Conservation (phyloP, 768 basidiomycete species). For the Lactarius tabidus region DNA sequence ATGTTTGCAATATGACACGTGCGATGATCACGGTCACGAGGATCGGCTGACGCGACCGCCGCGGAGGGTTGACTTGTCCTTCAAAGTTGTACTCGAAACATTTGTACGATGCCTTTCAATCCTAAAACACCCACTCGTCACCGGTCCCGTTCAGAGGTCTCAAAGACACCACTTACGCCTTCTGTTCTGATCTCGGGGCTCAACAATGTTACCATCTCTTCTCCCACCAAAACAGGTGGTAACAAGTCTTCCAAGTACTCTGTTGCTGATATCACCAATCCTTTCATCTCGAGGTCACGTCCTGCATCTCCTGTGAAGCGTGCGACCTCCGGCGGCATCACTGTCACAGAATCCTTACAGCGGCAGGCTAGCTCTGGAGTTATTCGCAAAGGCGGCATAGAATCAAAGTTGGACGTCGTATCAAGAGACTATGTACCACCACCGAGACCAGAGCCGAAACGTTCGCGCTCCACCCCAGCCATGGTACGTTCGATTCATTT, state of each 20-base stretch:
- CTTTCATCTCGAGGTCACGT: slow-evolving; percentile 55
- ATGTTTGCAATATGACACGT: slow-evolving; percentile 10
- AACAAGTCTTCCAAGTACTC: slow-evolving; percentile 29
- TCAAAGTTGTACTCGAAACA: not conserved
- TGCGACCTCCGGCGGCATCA: slow-evolving; percentile 43
- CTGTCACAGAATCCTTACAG: slow-evolving; percentile 50
- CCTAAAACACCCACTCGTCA: slow-evolving; percentile 48
- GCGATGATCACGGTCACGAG: not conserved
- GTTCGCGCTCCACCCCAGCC: slow-evolving; percentile 71
- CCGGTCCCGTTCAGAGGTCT: slow-evolving; percentile 44
- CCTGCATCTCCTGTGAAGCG: slow-evolving; percentile 66
- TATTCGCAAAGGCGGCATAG: slow-evolving; percentile 72
- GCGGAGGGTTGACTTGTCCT: not conserved
- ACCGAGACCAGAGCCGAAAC: slow-evolving; percentile 54
- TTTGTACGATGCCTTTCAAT: slow-evolving; percentile 28
- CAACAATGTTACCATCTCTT: slow-evolving; percentile 35
- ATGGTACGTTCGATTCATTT: slow-evolving; percentile 30
- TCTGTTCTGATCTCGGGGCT: slow-evolving; percentile 40
- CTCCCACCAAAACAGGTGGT: slow-evolving; percentile 32
- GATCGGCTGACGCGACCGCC: too few species aligned
- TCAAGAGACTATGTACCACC: slow-evolving; percentile 74
- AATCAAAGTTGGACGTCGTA: slow-evolving; percentile 73
- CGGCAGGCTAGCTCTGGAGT: slow-evolving; percentile 65
- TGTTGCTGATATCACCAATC: slow-evolving; percentile 53
- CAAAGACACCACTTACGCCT: slow-evolving; percentile 47